These are phyloP conservation scores for Yarrowia sp. DNA, from an alignment of 805 yeast species.

Conservation along the genomic window DNA sequence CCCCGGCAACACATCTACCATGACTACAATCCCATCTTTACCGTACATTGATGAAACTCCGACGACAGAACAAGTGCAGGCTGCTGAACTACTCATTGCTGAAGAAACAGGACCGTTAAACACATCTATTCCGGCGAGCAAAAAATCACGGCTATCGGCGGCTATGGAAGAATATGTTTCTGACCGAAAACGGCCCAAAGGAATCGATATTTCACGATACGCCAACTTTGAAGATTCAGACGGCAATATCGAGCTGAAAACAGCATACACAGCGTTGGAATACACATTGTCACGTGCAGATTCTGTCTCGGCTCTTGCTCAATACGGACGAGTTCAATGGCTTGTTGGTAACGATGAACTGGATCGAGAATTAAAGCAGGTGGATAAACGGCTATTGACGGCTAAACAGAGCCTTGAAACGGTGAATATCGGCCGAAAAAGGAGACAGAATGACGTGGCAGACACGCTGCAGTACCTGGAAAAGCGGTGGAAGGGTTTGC, in stretches of 20 bases:
- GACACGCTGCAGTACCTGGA: slow-evolving; percentile 13
- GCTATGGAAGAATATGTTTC: slow-evolving; percentile 23
- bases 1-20: background rate
- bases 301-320: slow-evolving; percentile 33
- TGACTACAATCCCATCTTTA: background rate
- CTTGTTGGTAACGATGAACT: slow-evolving; percentile 36
- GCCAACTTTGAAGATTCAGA: slow-evolving; percentile 32
- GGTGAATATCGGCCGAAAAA: background rate
- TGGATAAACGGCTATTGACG: slow-evolving; percentile 31
- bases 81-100: slow-evolving; percentile 11
- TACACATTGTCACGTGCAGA: slow-evolving; percentile 35
- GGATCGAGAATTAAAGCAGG: slow-evolving; percentile 32
- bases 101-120: slow-evolving; percentile 12
- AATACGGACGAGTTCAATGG: slow-evolving; percentile 39
- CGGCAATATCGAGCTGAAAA: slow-evolving; percentile 28
- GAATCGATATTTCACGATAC: slow-evolving; percentile 35
- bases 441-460: slow-evolving; percentile 1
- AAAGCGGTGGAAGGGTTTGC: slow-evolving; percentile 20
- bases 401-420: background rate
- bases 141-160: background rate
- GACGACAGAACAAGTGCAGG: slow-evolving; percentile 1
- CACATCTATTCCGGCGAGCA: background rate
- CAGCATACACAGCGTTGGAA: slow-evolving; percentile 34
- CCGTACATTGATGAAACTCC: slow-evolving; percentile 28
- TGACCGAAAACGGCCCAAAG: slow-evolving; percentile 25